Evolutionary conservation across 805 yeast genomes (phyloP), one percentile per base, ranked within the genome.

Genomic region (Yarrowia hollandica): DNA sequence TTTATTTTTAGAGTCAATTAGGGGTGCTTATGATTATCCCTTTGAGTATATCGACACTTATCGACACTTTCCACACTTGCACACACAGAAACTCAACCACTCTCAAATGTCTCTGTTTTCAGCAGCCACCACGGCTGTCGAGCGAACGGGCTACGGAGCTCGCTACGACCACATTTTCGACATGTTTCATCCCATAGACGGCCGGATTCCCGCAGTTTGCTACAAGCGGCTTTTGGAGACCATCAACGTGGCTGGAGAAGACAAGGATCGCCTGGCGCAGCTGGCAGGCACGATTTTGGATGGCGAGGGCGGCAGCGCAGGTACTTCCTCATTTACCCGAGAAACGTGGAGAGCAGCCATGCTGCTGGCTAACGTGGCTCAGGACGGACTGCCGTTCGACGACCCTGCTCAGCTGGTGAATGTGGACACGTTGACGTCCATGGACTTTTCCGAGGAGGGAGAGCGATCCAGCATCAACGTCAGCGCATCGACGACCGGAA

Each of bases 121-220:
- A 5, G 55, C 55, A 7, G 55, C 55, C 3, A 26, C 55, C 30
- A 33, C 55, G 6, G 55, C 55, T 12, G 55, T 48, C 22, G 55
- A 48, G 22, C 28, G 22, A 5, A 48, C 39, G 39, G 55, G 55
- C 38, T 48, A 48, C 15, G 55, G 39, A 6, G 3, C 55, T 4
- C 39, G 55, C 21, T 48, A 48, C 38, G 55, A 48, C 30, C 55
- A 21, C 55, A 52, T 52, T 6, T 52, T 52, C 58, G 58, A 52
- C 58, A 52, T 35, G 42, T 52, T 52, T 15, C 58, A 52, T 6
- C 58, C 58, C 44, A 52, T 52, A 23, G 58, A 52, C 25, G 58
- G 58, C 18, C 42, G 44, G 5, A 52, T 52, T 35, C 58, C 58
- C 25, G 44, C 42, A 16, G 58, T 52, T 16, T 52, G 58, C 44